These are phyloP conservation scores for Talaromyces sp. DNA, from an alignment of 2,329 filamentous ascomycete genomes.

Conservation along the genomic window DNA sequence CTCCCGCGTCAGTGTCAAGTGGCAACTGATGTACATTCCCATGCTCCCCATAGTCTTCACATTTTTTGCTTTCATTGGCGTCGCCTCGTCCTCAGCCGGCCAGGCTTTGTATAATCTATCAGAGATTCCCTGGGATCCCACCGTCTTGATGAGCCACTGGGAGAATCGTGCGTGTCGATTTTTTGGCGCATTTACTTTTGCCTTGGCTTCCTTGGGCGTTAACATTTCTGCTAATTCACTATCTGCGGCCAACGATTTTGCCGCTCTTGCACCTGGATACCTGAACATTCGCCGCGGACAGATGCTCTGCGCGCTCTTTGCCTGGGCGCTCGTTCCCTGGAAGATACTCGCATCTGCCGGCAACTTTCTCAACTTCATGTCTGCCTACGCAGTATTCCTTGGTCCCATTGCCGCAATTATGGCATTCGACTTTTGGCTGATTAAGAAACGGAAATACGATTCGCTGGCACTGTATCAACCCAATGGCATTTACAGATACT, in stretches of 20 bases:
- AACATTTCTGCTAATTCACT: slow-evolving; percentile 52
- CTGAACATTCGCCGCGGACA: slow-evolving; percentile 55
- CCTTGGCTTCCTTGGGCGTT: slow-evolving; percentile 47
- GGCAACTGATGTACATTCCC: slow-evolving; percentile 48
- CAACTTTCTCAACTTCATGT: slow-evolving; percentile 61
- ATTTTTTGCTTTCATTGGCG: slow-evolving; percentile 48
- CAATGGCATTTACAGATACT: slow-evolving; percentile 47
- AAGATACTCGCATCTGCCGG: slow-evolving; percentile 57
- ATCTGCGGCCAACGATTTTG: slow-evolving; percentile 53
- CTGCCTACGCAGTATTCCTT: slow-evolving; percentile 61
- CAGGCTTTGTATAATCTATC: slow-evolving; percentile 29
- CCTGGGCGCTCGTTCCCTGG: slow-evolving; percentile 61
- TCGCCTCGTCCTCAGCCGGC: slow-evolving; percentile 36
- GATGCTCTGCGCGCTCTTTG: slow-evolving; percentile 50
- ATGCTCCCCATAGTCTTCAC: slow-evolving; percentile 51
- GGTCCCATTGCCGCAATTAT: slow-evolving; percentile 60
- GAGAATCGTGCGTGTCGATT: slow-evolving; percentile 38
- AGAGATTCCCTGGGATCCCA: slow-evolving; percentile 42
- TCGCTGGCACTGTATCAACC: slow-evolving; percentile 50
- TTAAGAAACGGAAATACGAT: slow-evolving; percentile 47
- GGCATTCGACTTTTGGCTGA: slow-evolving; percentile 56
- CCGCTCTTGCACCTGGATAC: slow-evolving; percentile 49
- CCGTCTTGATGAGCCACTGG: slow-evolving; percentile 35
- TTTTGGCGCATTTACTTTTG: slow-evolving; percentile 51
- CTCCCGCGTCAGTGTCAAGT: slow-evolving; percentile 43